Base-by-base conservation (phyloP, 202 grass and related monocot species). In the Elaeis oleifera region DNA sequence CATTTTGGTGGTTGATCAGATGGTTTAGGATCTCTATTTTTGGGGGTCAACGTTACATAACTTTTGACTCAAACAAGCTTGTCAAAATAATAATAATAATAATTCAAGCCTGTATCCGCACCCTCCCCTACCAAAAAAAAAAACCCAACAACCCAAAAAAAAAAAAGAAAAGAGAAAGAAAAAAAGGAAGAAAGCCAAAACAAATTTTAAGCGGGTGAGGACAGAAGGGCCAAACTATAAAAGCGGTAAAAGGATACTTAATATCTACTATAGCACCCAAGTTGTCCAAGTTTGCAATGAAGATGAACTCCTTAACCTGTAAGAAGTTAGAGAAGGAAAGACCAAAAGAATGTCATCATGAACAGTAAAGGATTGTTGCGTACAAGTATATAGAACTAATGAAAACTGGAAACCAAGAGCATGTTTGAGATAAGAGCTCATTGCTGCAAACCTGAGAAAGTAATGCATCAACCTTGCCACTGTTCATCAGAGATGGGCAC, bases 11-110 rank as follows among this genome's bases (percentile, higher is more conserved):
- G 58, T 91, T 70, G 48, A 91, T 81, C 73, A 97, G 76, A 66
- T 86, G 84, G 79, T 89, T 91, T 65, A 97, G 21, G 65, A 97
- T 97, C 65, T 89, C 87, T 97, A 31, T 83, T 75, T 77, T 60
- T 65, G 61, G 20, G 72, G 3, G 84, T 88, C 80, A 90, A 96
- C 78, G 70, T 11, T 69, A 50, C 76, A 50, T 55, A 73, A 78
- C 56, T 19, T 31, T 31, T 31, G 28, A 16, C 39, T 50, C 17
- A 17, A 24, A 21, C 18, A 23, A 62, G 24, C 13, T 20, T 51
- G 6, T 50, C 23, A 19, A 16, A 24, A 23, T 16, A 1, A 39
- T 20, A 32, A 61, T 7, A 20, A 20, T 20, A 20, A 20, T 20
- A 20, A 20, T 39, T 13, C 22, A 16, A 44, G 26, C 26, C 26